Evolutionary conservation across 192 early-diverging fungal species (phyloP), one percentile per base, ranked within the genome.

Genomic region (Coemansia sp.): DNA sequence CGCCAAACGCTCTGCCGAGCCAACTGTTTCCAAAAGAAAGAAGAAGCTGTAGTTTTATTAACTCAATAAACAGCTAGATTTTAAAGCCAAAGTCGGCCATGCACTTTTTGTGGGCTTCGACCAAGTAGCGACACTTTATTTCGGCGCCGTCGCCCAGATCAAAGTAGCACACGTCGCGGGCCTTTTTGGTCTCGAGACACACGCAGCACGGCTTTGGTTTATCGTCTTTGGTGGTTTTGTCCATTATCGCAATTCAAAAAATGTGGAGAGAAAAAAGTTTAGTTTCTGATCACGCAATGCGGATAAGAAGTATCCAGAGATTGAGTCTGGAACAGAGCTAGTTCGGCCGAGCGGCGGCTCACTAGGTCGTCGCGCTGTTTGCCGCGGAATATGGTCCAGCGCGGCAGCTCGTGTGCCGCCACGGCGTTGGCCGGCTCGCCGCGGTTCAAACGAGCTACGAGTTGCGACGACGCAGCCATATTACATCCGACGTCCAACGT

Each of bases 21-120:
- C 57, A 35, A 39, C 27, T 7, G 21, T 8, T 35, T 5, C 32
- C 57, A 68, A 56, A n/a, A 68, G 55, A 38, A 69, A 66, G 61
- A 74, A 81, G 56, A 75, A 72, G 62, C 69, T 77, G 32, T 72
- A 61, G 43, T 15, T n/a, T 15, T 39, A 12, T 15, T 25, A 35
- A 35, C 32, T 14, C n/a, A 57, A 37, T 29, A 41, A 56, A 38
- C 29, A 21, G 14, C 55, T 73, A 92, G 62, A 96, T 88, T 69
- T 93, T 95, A 83, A 98, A 98, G n/a, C 96, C 96, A 69, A 93
- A 86, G 27, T 87, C 86, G 22, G 92, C 88, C 87, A 98, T 93
- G 77, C 96, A 98, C 62, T 89, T 81, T 61, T 90, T 84, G 73
- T 98, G 96, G 19, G 90, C 88, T 58, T 86, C 83, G 67, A 98